Base-by-base conservation (phyloP, 352 stramenopile species). In the Pythium oligandrum region DNA sequence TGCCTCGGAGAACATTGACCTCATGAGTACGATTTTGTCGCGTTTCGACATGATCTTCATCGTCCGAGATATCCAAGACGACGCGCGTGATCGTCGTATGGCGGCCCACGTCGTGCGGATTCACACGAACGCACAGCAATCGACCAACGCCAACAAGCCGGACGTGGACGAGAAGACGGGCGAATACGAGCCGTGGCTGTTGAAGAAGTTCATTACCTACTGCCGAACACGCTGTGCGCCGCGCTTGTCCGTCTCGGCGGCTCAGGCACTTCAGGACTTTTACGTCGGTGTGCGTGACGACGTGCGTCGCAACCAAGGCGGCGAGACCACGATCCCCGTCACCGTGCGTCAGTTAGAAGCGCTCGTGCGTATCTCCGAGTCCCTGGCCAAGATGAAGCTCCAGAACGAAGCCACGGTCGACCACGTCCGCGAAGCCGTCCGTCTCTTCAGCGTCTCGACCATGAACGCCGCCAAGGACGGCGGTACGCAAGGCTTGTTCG, bases 11-110 rank as follows among this genome's bases (percentile, higher is more conserved):
- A 99, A 99, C 70, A 99, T 99, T 59, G 96, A 99, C 54, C 83
- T 99, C 31, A 98, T 99, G 93, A 98, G 94, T 38, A 99, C 97
- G 6, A 99, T 99, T 71, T 75, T 99, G 9, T 98, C 87, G 60
- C 87, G 97, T 39, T 99, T 99, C 73, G 97, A 99, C 70, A 88
- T 99, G 67, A 99, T 99, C 55, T 99, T 99, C 71, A 97, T 99
- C 55, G 96, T 99, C 4, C 87, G 96, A 9, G 97, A 99, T 75
- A 96, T 99, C 42, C 87, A 97, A 34, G 96, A 99, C 64, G 96
- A 98, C 68, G 82, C 93, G 4, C 78, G 96, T 32, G 97, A 99
- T 69, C 73, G 90, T 26, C 85, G 95, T 68, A 99, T 99, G 74
- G 97, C 95, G 33, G 85, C 89, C n/a, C 97, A 99, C 71, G 96